A percentile compares a stretch with the other conserved stretches of the same genome.
phyloP scores from a whole-genome alignment of 257 asterid genomes.

The Galeopsis tetrahit region DNA sequence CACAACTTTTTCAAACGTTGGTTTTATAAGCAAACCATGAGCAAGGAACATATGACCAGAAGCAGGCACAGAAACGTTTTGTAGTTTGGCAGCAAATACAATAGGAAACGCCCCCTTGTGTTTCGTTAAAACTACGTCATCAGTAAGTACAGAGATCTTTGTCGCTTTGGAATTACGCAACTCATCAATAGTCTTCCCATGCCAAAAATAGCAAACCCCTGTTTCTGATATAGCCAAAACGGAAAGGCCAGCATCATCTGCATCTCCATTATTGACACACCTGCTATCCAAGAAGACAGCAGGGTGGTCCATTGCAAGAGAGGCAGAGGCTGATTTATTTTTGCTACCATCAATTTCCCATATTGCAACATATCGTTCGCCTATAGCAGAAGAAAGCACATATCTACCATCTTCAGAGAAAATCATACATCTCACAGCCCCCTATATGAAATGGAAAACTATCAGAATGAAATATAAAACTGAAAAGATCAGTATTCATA shows the following conservation, averaged over 20 bases:
- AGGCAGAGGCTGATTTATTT: conserved; percentile 61
- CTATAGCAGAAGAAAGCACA: conserved; percentile 77
- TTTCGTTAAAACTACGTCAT: conserved; percentile 55
- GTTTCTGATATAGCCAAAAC: conserved; percentile 86
- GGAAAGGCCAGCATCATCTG: conserved; percentile 58
- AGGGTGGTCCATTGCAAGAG: conserved; percentile 90
- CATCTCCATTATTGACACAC: conserved; percentile 39
- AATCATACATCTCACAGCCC: conserved; percentile 74
- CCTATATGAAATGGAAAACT: conserved; percentile 48
- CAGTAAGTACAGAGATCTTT: conserved; percentile 55
- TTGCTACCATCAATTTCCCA: conserved; percentile 84
- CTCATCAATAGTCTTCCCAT: conserved; percentile 66
- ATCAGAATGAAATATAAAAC: background rate
- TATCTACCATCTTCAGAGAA: conserved; percentile 85
- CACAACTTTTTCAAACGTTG: conserved; percentile 72
- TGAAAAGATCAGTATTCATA: background rate
- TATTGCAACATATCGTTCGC: conserved; percentile 77
- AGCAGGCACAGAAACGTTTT: conserved; percentile 50
- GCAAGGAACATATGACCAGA: conserved; percentile 72
- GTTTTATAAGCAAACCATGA: conserved; percentile 78
- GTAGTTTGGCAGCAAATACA: conserved; percentile 85
- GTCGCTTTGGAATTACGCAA: conserved; percentile 69
- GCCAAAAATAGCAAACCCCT: conserved; percentile 92
- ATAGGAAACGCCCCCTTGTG: conserved; percentile 59
- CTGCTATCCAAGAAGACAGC: conserved; percentile 80